These are phyloP conservation scores for Phialemonium atrogriseum DNA, from an alignment of 2,329 filamentous ascomycete species.

Conservation along the genomic window DNA sequence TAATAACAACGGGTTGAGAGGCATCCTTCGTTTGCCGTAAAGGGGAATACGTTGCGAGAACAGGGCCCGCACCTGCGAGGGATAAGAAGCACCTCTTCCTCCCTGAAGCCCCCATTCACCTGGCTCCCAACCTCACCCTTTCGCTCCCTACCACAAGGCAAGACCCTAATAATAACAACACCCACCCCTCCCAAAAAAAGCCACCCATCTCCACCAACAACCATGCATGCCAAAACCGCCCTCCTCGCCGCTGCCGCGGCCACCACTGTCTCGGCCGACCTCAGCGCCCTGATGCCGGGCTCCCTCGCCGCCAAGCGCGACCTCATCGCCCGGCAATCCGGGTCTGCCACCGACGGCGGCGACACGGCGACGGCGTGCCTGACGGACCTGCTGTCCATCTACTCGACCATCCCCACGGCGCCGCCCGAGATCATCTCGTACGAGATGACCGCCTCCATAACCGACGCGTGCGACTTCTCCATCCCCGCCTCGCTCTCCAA, in stretches of 20 bases:
- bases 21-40: too few relatives aligned
- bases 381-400: constrained; percentile 10
- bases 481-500: constrained; percentile 14
- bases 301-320: constrained; percentile 9
- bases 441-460: constrained; percentile 9
- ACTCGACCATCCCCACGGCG: constrained; percentile 14
- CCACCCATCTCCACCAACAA: too few relatives aligned
- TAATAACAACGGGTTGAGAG: too few relatives aligned
- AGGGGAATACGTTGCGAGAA: too few relatives aligned
- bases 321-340: constrained; percentile 17
- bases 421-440: constrained; percentile 13
- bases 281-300: constrained; percentile 10
- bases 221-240: too few relatives aligned
- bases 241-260: constrained; percentile 16
- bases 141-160: too few relatives aligned
- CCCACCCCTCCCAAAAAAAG: too few relatives aligned
- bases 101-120: too few relatives aligned
- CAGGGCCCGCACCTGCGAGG: too few relatives aligned
- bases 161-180: too few relatives aligned
- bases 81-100: too few relatives aligned
- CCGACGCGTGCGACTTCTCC: constrained; percentile 16
- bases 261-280: constrained; percentile 11
- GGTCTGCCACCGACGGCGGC: constrained; percentile 4
- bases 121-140: too few relatives aligned
- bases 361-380: constrained; percentile 10